phyloP scores from a whole-genome alignment of 2,329 filamentous ascomycete species.

The Trichoderma lentiforme region DNA sequence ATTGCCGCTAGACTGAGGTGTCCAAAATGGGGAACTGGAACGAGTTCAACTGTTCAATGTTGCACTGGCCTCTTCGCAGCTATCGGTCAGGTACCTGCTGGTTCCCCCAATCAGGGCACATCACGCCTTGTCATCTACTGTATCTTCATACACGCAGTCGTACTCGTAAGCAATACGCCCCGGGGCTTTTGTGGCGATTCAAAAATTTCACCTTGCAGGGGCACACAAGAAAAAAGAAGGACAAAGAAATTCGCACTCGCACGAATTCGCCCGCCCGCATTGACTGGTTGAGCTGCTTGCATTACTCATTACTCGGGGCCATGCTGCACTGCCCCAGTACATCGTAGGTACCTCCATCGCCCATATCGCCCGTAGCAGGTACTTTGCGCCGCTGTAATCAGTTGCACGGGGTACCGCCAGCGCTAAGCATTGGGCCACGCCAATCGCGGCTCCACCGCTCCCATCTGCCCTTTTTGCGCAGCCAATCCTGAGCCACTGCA shows the following conservation, averaged over 20 bases:
- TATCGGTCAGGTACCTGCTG: not conserved
- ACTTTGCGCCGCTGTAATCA: not conserved
- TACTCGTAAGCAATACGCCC: not conserved
- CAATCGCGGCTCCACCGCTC: slow-evolving; percentile 10
- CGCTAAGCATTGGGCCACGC: slow-evolving; percentile 13
- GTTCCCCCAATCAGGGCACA: not conserved
- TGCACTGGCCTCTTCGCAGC: not conserved
- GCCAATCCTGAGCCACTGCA: slow-evolving; percentile 8
- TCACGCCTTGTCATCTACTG: not conserved
- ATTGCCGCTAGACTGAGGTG: not conserved
- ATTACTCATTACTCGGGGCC: not conserved
- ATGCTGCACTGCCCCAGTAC: not conserved
- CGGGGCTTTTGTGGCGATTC: not conserved
- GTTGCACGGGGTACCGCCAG: slow-evolving; percentile 1
- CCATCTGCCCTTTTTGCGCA: slow-evolving; percentile 1
- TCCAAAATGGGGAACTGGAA: not conserved
- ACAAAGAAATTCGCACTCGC: not conserved
- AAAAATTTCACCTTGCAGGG: not conserved
- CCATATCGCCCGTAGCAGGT: not conserved
- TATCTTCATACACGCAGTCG: not conserved
- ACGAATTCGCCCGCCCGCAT: not conserved
- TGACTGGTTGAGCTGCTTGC: not conserved
- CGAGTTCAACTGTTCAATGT: not conserved
- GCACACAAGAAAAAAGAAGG: not conserved
- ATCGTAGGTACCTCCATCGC: not conserved